Evolutionary conservation across 352 stramenopile species (phyloP), one percentile per base, ranked within the genome.

Genomic region (Phytophthora foliorum): DNA sequence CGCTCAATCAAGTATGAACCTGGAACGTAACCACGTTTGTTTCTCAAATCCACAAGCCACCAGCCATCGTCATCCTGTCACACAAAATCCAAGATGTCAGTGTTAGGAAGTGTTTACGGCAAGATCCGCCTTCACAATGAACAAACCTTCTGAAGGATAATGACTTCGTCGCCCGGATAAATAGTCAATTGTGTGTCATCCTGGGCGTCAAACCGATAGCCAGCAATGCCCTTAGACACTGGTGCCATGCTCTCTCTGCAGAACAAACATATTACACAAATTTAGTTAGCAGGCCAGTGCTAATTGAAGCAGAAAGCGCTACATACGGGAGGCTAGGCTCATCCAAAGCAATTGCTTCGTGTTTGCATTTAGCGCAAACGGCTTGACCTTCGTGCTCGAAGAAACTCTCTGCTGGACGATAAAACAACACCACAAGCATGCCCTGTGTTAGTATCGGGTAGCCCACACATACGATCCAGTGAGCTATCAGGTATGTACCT

Each of bases 111-210:
- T 4, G 45, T 49, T 36, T 45, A 49, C 32, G 7, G 34, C 29
- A 52, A 25, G 13, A 19, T 5, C 22, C 8, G 22, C 13, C 16
- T 27, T 54, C 22, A 32, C 13, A 39, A 16, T 41, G 6, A 42
- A 67, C 65, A 2, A 56, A 85, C 79, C 74, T 95, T 95, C 50
- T 93, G 87, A 22, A 95, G 80, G 46, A 95, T 92, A 51, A 67
- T 69, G 9, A 95, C 77, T 69, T 93, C 80, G 41, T 95, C 82
- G 48, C 87, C 87, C 24, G 87, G 87, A 72, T 82, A 76, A 70
- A 95, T 95, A 64, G 87, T 92, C 61, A 95, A 68, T 72, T 95
- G 87, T 58, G 87, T 93, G 42, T 92, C 82, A 75, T 95, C 87
- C 74, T 86, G 76, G n/a, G 81, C 77, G 48, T 84, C 83, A 51